Evolutionary conservation across 208 protist species (phyloP).

Genomic region (Sergeia podlipaevii): DNA sequence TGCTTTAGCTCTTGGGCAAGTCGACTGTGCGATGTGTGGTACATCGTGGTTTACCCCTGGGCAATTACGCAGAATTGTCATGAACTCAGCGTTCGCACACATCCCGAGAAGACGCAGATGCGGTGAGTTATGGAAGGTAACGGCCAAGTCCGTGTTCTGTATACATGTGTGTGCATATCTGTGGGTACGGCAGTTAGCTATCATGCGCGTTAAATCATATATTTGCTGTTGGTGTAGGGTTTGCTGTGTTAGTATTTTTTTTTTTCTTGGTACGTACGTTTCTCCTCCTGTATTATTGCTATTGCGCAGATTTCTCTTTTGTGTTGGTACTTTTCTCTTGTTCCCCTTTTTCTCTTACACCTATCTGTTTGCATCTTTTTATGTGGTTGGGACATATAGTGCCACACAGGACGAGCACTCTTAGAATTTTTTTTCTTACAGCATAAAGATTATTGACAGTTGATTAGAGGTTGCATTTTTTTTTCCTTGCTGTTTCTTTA

Average conservation of each 20-base stretch:
- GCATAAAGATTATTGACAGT: no score
- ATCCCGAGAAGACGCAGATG: slow-evolving; percentile 22
- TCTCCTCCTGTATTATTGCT: neutral
- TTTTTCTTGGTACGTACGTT: slow-evolving; percentile 3
- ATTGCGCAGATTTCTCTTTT: neutral
- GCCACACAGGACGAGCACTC: no score
- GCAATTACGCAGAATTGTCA: slow-evolving; percentile 60
- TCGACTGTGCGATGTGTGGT: slow-evolving; percentile 23
- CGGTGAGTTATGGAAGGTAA: slow-evolving; percentile 6
- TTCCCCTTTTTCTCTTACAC: neutral
- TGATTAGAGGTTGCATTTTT: no score
- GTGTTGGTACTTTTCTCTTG: slow-evolving; percentile 2
- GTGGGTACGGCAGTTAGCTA: no score
- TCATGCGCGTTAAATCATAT: no score
- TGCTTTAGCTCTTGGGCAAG: slow-evolving; percentile 11
- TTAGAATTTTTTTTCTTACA: no score
- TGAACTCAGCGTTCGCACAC: slow-evolving; percentile 42
- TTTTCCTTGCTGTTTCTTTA: no score
- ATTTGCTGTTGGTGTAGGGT: no score
- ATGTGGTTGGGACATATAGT: no score
- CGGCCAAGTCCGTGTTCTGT: neutral
- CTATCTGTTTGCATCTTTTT: neutral
- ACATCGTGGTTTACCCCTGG: slow-evolving; percentile 48
- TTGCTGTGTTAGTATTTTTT: no score
- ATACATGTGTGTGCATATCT: no score